Evolutionary conservation across 2,329 filamentous ascomycete species (phyloP).

Genomic region (Seiridium unicorne): DNA sequence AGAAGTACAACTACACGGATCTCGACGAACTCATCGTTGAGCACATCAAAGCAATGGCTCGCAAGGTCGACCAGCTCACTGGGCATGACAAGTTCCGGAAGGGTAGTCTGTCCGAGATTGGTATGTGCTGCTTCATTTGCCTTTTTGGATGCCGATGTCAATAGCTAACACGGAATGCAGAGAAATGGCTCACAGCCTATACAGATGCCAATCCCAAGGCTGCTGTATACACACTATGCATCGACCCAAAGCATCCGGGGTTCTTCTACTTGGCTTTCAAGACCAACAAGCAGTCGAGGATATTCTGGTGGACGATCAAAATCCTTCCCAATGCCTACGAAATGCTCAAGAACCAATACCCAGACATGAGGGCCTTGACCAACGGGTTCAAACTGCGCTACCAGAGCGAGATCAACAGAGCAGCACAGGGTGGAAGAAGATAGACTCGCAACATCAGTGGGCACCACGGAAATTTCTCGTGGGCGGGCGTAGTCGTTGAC

Average conservation of each 20-base stretch:
- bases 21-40: constrained; percentile 95
- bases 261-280: constrained; percentile 98
- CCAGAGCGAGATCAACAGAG: constrained; percentile 63
- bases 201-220: constrained; percentile 93
- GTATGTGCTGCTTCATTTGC: constrained; percentile 54
- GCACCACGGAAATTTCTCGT: neutral
- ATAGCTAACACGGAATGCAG: constrained; percentile 44
- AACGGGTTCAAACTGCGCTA: constrained; percentile 94
- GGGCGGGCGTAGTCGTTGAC: no score
- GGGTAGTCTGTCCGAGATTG: constrained; percentile 75
- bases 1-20: constrained; percentile 91
- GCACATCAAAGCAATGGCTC: constrained; percentile 96
- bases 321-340: constrained; percentile 93
- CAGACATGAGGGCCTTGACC: constrained; percentile 91
- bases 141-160: neutral
- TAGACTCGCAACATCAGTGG: neutral
- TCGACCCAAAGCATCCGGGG: constrained; percentile 86
- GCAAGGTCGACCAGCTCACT: constrained; percentile 96
- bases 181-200: constrained; percentile 94
- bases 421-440: constrained; percentile 5
- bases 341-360: constrained; percentile 83
- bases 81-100: constrained; percentile 91
- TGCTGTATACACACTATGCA: constrained; percentile 93
- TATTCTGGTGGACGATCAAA: constrained; percentile 81
- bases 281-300: constrained; percentile 70